Evolutionary conservation across 179 eudicot species (phyloP).

Genomic region (Nepenthes alata): DNA sequence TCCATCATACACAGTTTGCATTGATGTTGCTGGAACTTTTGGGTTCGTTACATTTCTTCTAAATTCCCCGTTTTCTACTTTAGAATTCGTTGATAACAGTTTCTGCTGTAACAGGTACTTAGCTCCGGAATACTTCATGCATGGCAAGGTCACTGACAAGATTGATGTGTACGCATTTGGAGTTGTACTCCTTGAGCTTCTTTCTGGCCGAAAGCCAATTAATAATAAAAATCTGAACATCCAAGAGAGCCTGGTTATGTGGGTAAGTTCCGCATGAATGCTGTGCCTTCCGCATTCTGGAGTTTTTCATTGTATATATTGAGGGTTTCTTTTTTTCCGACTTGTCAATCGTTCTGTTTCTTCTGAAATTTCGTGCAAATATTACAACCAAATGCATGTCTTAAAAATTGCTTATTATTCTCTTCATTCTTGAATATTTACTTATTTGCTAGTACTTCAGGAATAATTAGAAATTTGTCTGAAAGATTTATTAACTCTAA

Average conservation of each 20-base stretch:
- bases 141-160: slow-evolving; percentile 40
- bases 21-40: slow-evolving; percentile 44
- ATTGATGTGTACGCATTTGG: slow-evolving; percentile 41
- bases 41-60: slow-evolving; percentile 18
- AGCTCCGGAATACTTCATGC: slow-evolving; percentile 46
- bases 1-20: slow-evolving; percentile 16
- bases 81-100: neutral
- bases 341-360: no score
- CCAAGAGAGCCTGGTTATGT: slow-evolving; percentile 33
- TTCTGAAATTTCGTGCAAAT: no score
- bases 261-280: slow-evolving; percentile 19
- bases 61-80: neutral
- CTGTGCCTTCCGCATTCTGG: neutral
- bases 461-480: no score
- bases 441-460: no score
- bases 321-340: no score
- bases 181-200: slow-evolving; percentile 44
- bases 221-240: slow-evolving; percentile 27
- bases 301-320: neutral
- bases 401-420: no score
- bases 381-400: no score
- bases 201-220: slow-evolving; percentile 39
- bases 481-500: no score
- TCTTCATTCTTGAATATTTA: no score
- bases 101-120: slow-evolving; percentile 25